Evolutionary conservation across 2,329 filamentous ascomycete genomes (phyloP).

Genomic region (Botrytis deweyae): DNA sequence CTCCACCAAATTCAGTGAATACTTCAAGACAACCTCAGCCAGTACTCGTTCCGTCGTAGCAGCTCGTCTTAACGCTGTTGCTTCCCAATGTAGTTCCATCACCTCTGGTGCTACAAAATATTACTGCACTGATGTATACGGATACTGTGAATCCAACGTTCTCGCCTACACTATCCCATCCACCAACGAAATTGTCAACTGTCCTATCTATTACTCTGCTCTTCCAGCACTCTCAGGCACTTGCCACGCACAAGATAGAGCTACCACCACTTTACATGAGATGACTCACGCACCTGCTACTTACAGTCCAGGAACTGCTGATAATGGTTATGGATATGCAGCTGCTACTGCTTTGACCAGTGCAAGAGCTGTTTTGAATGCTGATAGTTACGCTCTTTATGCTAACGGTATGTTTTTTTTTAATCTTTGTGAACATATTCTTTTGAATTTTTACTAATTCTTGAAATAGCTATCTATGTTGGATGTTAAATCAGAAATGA

Average conservation of each 20-base stretch:
- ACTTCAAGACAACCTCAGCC: slow-evolving; percentile 60
- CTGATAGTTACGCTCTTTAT: slow-evolving; percentile 49
- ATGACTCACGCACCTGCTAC: slow-evolving; percentile 59
- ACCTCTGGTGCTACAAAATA: slow-evolving; percentile 50
- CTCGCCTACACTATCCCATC: slow-evolving; percentile 62
- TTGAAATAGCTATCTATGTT: slow-evolving; percentile 4
- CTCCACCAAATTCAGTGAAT: slow-evolving; percentile 54
- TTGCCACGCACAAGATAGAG: slow-evolving; percentile 66
- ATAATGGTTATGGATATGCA: slow-evolving; percentile 58
- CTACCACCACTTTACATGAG: slow-evolving; percentile 65
- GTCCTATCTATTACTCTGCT: slow-evolving; percentile 56
- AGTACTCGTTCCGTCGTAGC: slow-evolving; percentile 50
- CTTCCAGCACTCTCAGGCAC: slow-evolving; percentile 49
- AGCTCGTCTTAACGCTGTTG: slow-evolving; percentile 51
- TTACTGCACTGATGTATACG: slow-evolving; percentile 59
- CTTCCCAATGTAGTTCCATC: slow-evolving; percentile 54
- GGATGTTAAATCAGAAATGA: slow-evolving; percentile 5
- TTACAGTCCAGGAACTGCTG: slow-evolving; percentile 55
- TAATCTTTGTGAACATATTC: too few relatives aligned
- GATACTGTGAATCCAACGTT: slow-evolving; percentile 50
- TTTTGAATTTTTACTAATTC: not conserved
- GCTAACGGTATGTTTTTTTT: slow-evolving; percentile 13
- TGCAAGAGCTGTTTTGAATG: slow-evolving; percentile 57
- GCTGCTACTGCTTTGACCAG: slow-evolving; percentile 47
- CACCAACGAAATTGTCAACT: slow-evolving; percentile 58